Base-by-base conservation (phyloP, 306 rosid genomes). In the Castanospermum australe region DNA sequence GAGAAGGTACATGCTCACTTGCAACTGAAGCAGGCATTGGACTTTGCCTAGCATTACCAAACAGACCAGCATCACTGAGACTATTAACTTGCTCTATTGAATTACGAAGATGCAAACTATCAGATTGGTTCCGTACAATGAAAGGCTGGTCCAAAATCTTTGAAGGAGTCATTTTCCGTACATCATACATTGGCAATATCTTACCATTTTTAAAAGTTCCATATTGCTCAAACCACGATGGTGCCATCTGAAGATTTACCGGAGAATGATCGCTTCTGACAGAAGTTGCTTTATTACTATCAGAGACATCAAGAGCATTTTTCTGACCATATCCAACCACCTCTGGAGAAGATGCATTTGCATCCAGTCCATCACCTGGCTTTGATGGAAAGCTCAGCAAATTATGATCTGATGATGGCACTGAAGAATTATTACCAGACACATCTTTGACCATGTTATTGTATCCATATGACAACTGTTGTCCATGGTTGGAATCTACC, bases 201-300 rank as follows among this genome's bases (percentile, higher is more conserved):
- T 88, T 90, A 75, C 88, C 97, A 84, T 84, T 90, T 80, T 86
- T 94, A 61, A 83, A 85, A 65, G 90, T 87, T 87, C 98, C 97
- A 85, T 87, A 91, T 84, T 88, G 94, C 72, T 90, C 97, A 91
- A 92, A 92, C 98, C 98, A 92, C 6, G 94, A 90, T 69, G 97
- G 98, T 47, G 97, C 97, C 97, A 94, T 94, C 83, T 83, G 97
- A 18, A 94, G 97, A 90, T 92, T 94, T 73, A 94, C 82, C 54
- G 81, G 89, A 77, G 92, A 81, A 68, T 83, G 89, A 68, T 89
- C 91, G 47, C 93, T 84, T 83, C 87, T 81, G 60, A 79, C 57
- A 88, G 90, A 77, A 70, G 84, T 47, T 73, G 86, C 76, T 78
- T 70, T 76, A 75, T 85, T 83, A 67, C 80, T 69, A 83, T 75